A percentile compares a stretch with the other conserved stretches of the same genome.
These are phyloP conservation scores for Platanthera guangdongensis DNA, from an alignment of 106 monocot species.

Conservation along the genomic window DNA sequence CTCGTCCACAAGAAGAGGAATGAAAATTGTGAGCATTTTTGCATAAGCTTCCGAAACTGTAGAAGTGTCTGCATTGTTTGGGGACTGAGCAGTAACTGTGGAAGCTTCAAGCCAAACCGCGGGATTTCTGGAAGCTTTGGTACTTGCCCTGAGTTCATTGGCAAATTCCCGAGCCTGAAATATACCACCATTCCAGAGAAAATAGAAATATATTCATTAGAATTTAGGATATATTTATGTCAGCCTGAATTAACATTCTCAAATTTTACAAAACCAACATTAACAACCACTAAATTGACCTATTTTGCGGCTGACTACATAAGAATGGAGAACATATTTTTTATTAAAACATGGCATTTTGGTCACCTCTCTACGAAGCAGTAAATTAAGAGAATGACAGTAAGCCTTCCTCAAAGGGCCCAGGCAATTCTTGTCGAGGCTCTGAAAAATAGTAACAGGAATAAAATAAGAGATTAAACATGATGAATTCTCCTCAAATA, in stretches of 20 bases:
- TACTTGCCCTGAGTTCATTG: conserved; percentile 98
- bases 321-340: neutral
- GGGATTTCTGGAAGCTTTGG: conserved; percentile 89
- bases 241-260: neutral
- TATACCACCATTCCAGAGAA: neutral
- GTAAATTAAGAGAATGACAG: conserved; percentile 86
- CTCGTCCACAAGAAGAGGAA: conserved; percentile 99
- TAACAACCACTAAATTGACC: neutral
- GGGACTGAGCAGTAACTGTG: conserved; percentile 38
- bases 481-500: neutral
- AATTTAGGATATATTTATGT: neutral
- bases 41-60: conserved; percentile 97
- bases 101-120: conserved; percentile 93
- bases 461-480: neutral
- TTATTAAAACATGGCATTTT: neutral
- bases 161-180: conserved; percentile 98
- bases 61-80: conserved; percentile 71
- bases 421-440: conserved; percentile 90
- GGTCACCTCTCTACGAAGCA: conserved; percentile 90
- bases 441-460: conserved; percentile 35
- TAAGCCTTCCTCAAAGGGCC: conserved; percentile 93
- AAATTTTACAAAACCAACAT: neutral
- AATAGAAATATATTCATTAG: neutral
- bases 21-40: conserved; percentile 98
- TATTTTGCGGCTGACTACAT: neutral